Evolutionary conservation across 768 basidiomycete species (phyloP), one percentile per base, ranked within the genome.

Genomic region (Amanita thiersii): DNA sequence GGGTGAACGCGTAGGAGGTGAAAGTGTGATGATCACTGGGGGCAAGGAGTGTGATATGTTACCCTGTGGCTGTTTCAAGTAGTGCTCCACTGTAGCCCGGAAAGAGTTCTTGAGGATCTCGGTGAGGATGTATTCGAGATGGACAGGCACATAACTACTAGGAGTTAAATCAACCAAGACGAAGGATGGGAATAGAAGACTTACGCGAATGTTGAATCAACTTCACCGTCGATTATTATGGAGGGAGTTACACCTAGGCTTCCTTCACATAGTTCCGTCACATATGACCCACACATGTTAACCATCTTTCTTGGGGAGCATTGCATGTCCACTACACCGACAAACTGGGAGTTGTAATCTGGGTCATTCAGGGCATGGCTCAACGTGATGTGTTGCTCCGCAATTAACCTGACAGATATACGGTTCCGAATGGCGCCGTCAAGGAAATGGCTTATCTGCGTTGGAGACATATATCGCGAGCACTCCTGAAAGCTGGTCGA

Each of bases 21-120:
- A 76, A 28, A 90, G 70, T 1, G 89, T 92, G 31, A 89, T 69
- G 21, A 68, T 60, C 7, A 91, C 76, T 2, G 86, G 79, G 0
- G 85, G 72, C 4, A 87, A 52, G 51, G 46, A 54, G 28, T 32
- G 51, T 39, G 65, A 39, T 17, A 66, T 57, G 7, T 63, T 51
- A 23, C 52, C 48, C 37, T 63, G 66, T 32, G 64, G 50, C 10
- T 58, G 58, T 38, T 69, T 72, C 44, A 64, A 59, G 43, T 89
- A 77, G 43, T 77, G 74, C 53, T 93, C 90, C 18, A 89, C 80
- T 1, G 86, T 90, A 5, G 90, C 90, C 23, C 90, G 81, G 62
- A 89, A 93, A 0, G 89, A 76, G 55, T 93, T 93, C 61, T 93
- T 93, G 29, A 93, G 70, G 29, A 93, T 76, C 58, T 93, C 90